Evolutionary conservation across 1,139 yeast species (phyloP), one percentile per base, ranked within the genome.

Genomic region (Sugiyamaella pinicola): DNA sequence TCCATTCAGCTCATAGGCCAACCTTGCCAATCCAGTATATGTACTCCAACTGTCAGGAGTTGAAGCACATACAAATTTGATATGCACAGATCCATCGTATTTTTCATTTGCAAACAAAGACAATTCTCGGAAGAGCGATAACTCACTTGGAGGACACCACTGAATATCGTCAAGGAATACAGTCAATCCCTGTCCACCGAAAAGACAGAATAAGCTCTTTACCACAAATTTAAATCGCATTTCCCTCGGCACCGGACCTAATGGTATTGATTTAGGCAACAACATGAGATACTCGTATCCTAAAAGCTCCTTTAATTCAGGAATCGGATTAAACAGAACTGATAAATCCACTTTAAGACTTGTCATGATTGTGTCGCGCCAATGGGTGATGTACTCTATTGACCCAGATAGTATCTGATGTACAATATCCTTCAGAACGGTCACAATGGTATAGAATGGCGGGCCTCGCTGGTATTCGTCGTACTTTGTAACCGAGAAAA

Each of bases 101-200:
- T 61, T 64, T 38, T 64, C 67, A 21, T 54, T 57, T 2, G 67
- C 64, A 54, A 64, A 64, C 3, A 62, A 56, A 2, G 65, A 61
- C 34, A 64, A 55, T 50, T 64, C 68, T 3, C 64, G 58, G 55
- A 64, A 63, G 18, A 64, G 52, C 4, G 62, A 58, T 24, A 72
- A 52, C 56, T 69, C 63, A 38, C 66, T 55, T 41, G 65, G 58
- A 9, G 72, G 67, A 42, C 79, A 73, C 75, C 77, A 76, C 51
- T 80, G 81, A 29, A 77, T 63, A 63, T 80, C 82, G 59, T 80
- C 83, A 38, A 78, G 65, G 50, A 77, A 72, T 1, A 79, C 62
- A 0, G 82, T 78, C 49, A 79, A 64, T 1, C 81, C 81, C 21
- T 71, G 73, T 17, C 65, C 62, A 4, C 78, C 77, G 52, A 79